Percentiles rank a stretch among this genome's conserved stretches.
Conservation (phyloP, 306 rosid genomes). For the Chamaecrista fasciculata region DNA sequence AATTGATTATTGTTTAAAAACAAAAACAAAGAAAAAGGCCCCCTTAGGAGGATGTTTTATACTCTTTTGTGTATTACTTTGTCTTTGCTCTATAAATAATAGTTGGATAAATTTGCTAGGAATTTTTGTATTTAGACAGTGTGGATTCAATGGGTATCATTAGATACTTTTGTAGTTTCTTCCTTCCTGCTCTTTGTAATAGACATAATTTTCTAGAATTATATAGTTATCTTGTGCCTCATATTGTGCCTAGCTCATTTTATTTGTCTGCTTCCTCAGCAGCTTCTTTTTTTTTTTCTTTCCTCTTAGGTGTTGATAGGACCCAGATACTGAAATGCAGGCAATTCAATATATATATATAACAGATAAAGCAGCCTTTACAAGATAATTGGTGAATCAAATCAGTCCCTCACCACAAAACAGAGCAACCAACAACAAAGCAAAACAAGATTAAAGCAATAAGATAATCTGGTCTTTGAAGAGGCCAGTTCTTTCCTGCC, state of each 20-base stretch:
- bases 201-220: neutral
- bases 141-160: neutral
- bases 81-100: too few species aligned
- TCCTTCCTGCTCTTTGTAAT: neutral
- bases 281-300: neutral
- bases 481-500: too few species aligned
- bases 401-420: too few species aligned
- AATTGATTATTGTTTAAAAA: neutral
- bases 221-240: neutral
- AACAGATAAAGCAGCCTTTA: too few species aligned
- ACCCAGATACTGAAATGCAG: too few species aligned
- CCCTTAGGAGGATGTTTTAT: neutral
- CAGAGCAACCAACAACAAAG: too few species aligned
- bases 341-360: too few species aligned
- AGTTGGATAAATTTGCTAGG: neutral
- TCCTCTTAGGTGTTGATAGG: too few species aligned
- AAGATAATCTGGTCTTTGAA: too few species aligned
- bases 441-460: too few species aligned
- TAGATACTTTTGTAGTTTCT: conserved; percentile 9
- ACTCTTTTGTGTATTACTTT: neutral
- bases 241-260: neutral
- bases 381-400: too few species aligned
- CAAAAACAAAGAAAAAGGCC: too few species aligned
- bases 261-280: conserved; percentile 2
- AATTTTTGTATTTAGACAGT: neutral